Base-by-base conservation (phyloP, 2,329 filamentous ascomycete species). In the Rhinocladiella similis region DNA sequence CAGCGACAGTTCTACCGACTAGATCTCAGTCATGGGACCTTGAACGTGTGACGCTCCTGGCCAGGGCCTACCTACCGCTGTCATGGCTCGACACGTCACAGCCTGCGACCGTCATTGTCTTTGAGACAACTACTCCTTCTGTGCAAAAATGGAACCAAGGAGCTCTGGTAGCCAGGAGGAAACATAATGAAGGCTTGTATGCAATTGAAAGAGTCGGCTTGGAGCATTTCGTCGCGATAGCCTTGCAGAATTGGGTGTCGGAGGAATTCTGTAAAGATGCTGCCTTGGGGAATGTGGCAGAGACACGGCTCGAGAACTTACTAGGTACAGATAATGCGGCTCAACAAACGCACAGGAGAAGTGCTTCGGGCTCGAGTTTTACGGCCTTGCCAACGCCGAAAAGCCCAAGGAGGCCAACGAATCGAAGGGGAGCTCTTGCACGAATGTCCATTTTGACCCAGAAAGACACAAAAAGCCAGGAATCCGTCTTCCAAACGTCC, bases 381-480 rank as follows among this genome's bases (percentile, higher is more conserved):
- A 48, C 25, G 22, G 47, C 59, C 18, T 46, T 60, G 25, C 54
- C 58, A 10, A 51, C 49, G 1, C 53, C 55, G 2, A 55, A 56
- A 18, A 61, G 59, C 38, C 59, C 63, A 6, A 64, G 60, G 47
- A 47, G 46, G 36, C 64, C 64, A 2, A 62, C 53, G 27, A 65
- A 64, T 47, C 56, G 56, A 49, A 55, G 60, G 50, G 64, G 64
- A 35, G 63, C 62, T 5, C 54, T 64, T 38, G 64, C 63, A 10
- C 54, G 61, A 43, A 61, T 62, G 58, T 65, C 63, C 2, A 65
- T 66, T n/a, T 39, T 66, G 49, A 53, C 48, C 3, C 36, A 50
- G 2, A 61, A 50, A 41, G 53, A 60, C 18, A 25, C 50, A 6
- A 39, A n/a, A 5, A 45, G 42, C 27, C n/a, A 38, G 38, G 38